Conservation (phyloP, 2,329 filamentous ascomycete genomes). For the Neofusicoccum umdonicola region DNA sequence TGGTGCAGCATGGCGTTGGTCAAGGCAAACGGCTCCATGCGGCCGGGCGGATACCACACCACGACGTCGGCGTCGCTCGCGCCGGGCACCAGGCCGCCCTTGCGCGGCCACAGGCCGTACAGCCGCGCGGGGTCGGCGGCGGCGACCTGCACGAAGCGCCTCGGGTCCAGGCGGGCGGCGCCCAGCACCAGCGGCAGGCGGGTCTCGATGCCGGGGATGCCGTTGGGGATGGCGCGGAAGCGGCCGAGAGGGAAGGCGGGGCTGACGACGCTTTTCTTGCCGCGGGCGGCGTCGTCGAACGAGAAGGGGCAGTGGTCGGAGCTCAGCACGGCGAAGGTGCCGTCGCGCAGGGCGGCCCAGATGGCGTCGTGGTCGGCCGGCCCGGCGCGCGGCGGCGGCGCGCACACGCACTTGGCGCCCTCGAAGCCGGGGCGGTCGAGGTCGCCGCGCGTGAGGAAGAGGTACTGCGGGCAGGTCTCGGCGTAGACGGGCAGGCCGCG, state of each 20-base stretch:
- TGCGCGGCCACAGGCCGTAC: conserved; percentile 54
- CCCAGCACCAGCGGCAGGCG: conserved; percentile 49
- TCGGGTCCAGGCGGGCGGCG: conserved; percentile 42
- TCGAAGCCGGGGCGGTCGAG: conserved; percentile 53
- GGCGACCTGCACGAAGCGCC: conserved; percentile 56
- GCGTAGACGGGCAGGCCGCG: conserved; percentile 51
- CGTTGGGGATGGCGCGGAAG: conserved; percentile 60
- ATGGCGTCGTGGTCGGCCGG: conserved; percentile 51
- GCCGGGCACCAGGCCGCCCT: conserved; percentile 52
- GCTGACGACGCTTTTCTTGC: conserved; percentile 51
- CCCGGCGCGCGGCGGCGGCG: conserved; percentile 50
- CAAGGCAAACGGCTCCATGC: conserved; percentile 43
- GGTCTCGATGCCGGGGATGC: conserved; percentile 58
- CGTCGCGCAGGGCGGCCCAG: conserved; percentile 51
- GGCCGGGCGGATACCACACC: conserved; percentile 52
- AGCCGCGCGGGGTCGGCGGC: conserved; percentile 57
- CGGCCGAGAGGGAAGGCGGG: conserved; percentile 44
- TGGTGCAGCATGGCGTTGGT: conserved; percentile 59
- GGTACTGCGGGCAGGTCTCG: conserved; percentile 58
- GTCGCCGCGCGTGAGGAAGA: conserved; percentile 53
- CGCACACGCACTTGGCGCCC: conserved; percentile 56
- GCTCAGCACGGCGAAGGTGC: conserved; percentile 53
- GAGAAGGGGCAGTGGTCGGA: conserved; percentile 52
- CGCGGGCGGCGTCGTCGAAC: conserved; percentile 48
- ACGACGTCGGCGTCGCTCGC: conserved; percentile 56